Evolutionary conservation across 371 early-diverging fungal species (phyloP).

Genomic region (Saksenaea vasiformis): DNA sequence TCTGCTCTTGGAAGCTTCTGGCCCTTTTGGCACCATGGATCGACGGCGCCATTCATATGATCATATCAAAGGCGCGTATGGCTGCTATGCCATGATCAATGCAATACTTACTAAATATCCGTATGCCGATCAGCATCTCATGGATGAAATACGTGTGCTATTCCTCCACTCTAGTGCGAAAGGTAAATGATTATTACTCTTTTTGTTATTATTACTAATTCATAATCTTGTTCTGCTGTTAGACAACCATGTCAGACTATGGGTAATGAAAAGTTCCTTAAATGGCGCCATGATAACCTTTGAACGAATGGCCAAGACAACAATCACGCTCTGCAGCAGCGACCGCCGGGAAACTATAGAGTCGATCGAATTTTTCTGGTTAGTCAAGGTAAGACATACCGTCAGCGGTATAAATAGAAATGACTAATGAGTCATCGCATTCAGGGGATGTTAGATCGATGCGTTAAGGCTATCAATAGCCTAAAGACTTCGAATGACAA

Average conservation of each 20-base stretch:
- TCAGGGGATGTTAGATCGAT: background rate
- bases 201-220: background rate
- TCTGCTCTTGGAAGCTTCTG: constrained; percentile 11
- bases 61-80: constrained; percentile 18
- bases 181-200: background rate
- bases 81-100: constrained; percentile 9
- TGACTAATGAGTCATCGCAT: background rate
- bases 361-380: background rate
- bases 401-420: background rate
- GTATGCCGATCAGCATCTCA: constrained; percentile 1
- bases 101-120: constrained; percentile 4
- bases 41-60: background rate
- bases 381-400: background rate
- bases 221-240: background rate
- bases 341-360: background rate
- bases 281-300: background rate
- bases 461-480: background rate
- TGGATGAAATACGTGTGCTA: constrained; percentile 7
- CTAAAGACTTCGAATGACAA: background rate
- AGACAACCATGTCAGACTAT: constrained; percentile 1
- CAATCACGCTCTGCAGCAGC: background rate
- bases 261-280: background rate
- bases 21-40: constrained; percentile 1
- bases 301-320: background rate
- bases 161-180: constrained; percentile 9